Base-by-base conservation (phyloP, 2,329 filamentous ascomycete genomes). In the Annulohypoxylon truncatum region DNA sequence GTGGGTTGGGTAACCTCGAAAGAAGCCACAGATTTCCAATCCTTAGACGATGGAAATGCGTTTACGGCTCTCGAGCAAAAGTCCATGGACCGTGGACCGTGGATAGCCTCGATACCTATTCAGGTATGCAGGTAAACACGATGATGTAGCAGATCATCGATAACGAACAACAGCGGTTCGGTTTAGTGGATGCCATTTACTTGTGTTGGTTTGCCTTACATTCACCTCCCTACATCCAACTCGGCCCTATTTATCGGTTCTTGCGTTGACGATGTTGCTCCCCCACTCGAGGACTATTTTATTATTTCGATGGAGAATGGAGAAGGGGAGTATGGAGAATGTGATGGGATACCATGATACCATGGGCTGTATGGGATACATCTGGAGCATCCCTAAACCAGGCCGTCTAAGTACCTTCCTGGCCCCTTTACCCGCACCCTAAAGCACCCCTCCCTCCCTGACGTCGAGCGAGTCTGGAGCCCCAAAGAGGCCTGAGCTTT, bases 381-480 rank as follows among this genome's bases (percentile, higher is more conserved):
- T 68, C 53, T 64, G 44, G 54, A 54, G 48, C 48, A 53, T 33
- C 48, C 42, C 20, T 53, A 35, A 15, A 26, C 33, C n/a, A 61
- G 50, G 7, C 46, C 10, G 42, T 60, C 42, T 55, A 62, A 33
- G 57, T 62, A 65, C 55, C 40, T 24, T 63, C 54, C 66, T 63
- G 42, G 61, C 50, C 59, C 60, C 38, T 68, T 69, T 69, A 64
- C 55, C 67, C 67, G 65, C 67, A 62, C 54, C 64, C 67, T 62
- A 28, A 48, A 28, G 22, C 24, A 26, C 44, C 44, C 44, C 24
- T 61, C 67, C 61, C 64, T 67, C 61, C 65, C 65, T 69, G 66
- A 71, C 66, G 68, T 71, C 68, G 64, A 71, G 48, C 44, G 48
- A 68, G 65, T 65, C 68, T 62, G 68, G 66, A 71, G 61, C 59